These are phyloP conservation scores for Carex arenaria DNA, from an alignment of 202 grass and related monocot species.

Conservation along the genomic window DNA sequence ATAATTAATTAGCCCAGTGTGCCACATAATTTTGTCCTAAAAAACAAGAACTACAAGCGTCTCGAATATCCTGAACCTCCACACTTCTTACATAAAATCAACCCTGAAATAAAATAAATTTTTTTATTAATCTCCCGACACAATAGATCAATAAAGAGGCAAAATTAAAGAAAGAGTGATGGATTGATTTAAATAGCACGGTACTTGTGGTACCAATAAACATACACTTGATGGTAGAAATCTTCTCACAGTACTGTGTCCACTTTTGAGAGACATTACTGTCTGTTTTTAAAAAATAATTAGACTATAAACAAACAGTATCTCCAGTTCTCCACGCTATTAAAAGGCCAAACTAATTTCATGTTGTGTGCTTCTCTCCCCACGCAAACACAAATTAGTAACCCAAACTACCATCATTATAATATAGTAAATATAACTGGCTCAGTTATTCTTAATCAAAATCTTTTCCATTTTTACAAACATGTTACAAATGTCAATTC, in stretches of 20 bases:
- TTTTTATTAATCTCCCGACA: not conserved
- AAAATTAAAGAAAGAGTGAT: not conserved
- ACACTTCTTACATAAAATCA: constrained; percentile 92
- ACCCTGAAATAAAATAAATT: constrained; percentile 33
- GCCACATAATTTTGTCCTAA: not conserved
- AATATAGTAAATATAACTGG: not conserved
- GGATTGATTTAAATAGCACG: not conserved
- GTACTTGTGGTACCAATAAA: not conserved
- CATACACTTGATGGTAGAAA: not conserved
- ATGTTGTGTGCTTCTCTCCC: not conserved
- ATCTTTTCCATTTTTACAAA: not conserved
- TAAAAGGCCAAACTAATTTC: not conserved
- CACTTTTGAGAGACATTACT: not conserved
- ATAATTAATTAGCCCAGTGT: not conserved
- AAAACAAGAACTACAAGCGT: constrained; percentile 38
- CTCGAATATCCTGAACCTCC: constrained; percentile 87
- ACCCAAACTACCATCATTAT: not conserved
- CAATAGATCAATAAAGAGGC: not conserved
- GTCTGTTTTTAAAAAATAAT: not conserved
- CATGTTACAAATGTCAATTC: not conserved
- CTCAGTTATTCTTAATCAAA: not conserved
- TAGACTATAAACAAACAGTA: not conserved
- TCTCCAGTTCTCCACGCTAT: not conserved
- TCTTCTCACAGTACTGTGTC: not conserved
- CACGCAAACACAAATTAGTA: not conserved